A percentile compares a stretch with the other conserved stretches of the same genome.
These are phyloP conservation scores for Alternaria triticina DNA, from an alignment of 2,329 filamentous ascomycete genomes.

Conservation along the genomic window DNA sequence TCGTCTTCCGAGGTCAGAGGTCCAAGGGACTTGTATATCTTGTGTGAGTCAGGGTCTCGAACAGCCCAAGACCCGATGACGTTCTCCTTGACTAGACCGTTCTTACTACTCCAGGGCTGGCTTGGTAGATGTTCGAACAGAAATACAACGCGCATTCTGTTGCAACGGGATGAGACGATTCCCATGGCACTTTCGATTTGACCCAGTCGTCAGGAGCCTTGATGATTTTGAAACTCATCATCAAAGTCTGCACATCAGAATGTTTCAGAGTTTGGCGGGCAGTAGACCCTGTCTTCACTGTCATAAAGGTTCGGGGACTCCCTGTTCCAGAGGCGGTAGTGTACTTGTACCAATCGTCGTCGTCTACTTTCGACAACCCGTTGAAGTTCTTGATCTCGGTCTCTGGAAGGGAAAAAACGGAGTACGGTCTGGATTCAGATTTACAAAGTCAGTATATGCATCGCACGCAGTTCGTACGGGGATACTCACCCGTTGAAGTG, in stretches of 20 bases:
- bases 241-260: neutral
- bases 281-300: neutral
- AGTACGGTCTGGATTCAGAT: neutral
- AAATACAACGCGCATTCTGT: conserved; percentile 20
- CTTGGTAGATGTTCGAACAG: conserved; percentile 14
- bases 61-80: conserved; percentile 4
- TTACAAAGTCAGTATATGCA: fast-evolving
- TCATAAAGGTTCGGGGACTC: neutral
- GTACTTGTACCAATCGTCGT: neutral
- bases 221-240: conserved; percentile 1
- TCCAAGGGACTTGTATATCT: no score
- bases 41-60: conserved; percentile 5
- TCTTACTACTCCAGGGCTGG: conserved; percentile 4
- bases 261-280: neutral
- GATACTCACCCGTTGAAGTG: neutral
- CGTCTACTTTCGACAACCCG: neutral
- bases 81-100: neutral
- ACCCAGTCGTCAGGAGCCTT: conserved; percentile 8
- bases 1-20: neutral
- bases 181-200: neutral
- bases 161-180: conserved; percentile 1
- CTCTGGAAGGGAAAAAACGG: neutral
- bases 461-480: fast-evolving
- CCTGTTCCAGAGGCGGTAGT: neutral
- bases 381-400: neutral